Evolutionary conservation across 495 filamentous ascomycete genomes (phyloP), one percentile per base, ranked within the genome.

Genomic region (Xylaria palmicola): DNA sequence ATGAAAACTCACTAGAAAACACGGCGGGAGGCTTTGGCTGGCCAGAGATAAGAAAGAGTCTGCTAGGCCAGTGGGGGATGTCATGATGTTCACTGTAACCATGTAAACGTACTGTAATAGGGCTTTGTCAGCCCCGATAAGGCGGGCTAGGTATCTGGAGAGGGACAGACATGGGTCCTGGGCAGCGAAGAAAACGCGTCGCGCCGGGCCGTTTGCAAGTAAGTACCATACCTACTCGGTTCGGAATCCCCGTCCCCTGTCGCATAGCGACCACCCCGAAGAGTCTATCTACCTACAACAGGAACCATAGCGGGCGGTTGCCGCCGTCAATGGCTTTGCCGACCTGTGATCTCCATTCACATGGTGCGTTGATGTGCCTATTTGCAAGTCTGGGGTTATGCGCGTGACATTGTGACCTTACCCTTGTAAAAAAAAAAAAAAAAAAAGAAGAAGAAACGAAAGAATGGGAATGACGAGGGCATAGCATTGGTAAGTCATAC

Each of bases 41-140:
- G 53, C 26, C 7, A 56, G 53, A 56, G 53, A 56, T 56, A 56
- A 56, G 53, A 15, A 44, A 44, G 2, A 41, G 22, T 43, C 44
- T 44, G 43, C 53, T 56, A 12, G 52, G n/a, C 7, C 20, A 26
- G 34, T 55, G 51, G 52, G 39, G 36, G 15, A 43, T 27, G n/a
- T 43, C 24, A 44, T 44, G n/a, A n/a, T n/a, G n/a, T 19, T 19
- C 41, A 44, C 41, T 10, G 32, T 34, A 34, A 5, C 6, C 6
- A 10, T 10, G 32, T 10, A 10, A 32, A 26, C 9, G 39, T 56
- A 15, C 17, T 19, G 52, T 56, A 56, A 56, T 56, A 56, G 44
- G 39, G 26, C 39, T 39, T 56, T 56, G 53, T 56, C 53, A 56
- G 39, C 53, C 44, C 39, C 27, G 53, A 56, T 56, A 56, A 56